Evolutionary conservation across 139 green algal genomes (phyloP).

Genomic region (Chlamydomonas sphaeroides): DNA sequence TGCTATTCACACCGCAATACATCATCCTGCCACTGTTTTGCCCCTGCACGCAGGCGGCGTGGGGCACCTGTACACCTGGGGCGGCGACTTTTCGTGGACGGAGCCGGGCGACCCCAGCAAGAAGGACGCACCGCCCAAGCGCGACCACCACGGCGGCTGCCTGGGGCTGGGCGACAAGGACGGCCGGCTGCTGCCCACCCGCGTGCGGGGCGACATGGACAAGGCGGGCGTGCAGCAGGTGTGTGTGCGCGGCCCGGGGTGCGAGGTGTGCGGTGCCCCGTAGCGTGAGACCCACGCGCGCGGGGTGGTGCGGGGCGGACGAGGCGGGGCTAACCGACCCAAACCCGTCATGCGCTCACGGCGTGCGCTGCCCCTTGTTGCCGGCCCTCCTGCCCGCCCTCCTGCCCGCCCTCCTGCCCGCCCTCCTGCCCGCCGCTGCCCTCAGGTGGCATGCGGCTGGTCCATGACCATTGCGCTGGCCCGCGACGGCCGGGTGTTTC

Average conservation of each 20-base stretch:
- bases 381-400: too few species aligned
- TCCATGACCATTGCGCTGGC: conserved; percentile 85
- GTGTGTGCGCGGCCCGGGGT: background rate
- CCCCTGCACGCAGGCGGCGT: conserved; percentile 34
- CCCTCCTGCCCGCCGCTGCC: too few species aligned
- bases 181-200: conserved; percentile 69
- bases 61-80: conserved; percentile 84
- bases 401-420: too few species aligned
- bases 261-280: too few species aligned
- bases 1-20: too few species aligned
- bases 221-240: conserved; percentile 51
- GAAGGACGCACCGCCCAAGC: conserved; percentile 28
- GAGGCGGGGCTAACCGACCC: too few species aligned
- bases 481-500: conserved; percentile 71
- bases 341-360: too few species aligned
- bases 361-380: too few species aligned
- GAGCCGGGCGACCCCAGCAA: conserved; percentile 37
- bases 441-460: conserved; percentile 76
- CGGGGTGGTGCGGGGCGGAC: too few species aligned
- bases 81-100: conserved; percentile 69
- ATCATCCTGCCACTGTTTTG: too few species aligned
- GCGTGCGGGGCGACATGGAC: conserved; percentile 58
- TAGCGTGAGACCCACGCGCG: too few species aligned
- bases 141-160: conserved; percentile 76
- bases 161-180: conserved; percentile 72